These are phyloP conservation scores for Metschnikowia cerradonensis DNA, from an alignment of 805 yeast species.

Conservation along the genomic window DNA sequence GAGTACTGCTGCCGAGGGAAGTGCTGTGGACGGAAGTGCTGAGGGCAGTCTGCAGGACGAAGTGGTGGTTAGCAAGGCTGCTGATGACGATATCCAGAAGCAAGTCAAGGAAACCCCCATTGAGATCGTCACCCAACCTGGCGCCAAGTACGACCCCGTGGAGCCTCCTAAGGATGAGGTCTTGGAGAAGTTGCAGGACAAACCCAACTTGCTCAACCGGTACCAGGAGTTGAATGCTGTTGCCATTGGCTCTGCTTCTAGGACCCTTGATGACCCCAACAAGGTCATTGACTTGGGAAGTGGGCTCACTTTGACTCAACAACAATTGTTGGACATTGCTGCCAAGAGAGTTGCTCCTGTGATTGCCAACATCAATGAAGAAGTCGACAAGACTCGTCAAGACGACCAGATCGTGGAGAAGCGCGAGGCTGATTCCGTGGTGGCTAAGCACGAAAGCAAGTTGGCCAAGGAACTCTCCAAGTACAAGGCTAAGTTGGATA, in stretches of 20 bases:
- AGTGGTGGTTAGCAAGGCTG: constrained; percentile 4
- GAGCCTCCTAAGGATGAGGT: constrained; percentile 33
- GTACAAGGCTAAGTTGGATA: constrained; percentile 34
- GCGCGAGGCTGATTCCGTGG: constrained; percentile 35
- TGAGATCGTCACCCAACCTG: constrained; percentile 32
- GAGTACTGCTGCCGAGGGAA: background rate
- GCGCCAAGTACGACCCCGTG: constrained; percentile 32
- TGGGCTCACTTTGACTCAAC: constrained; percentile 51
- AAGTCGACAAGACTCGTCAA: constrained; percentile 41
- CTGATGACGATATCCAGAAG: constrained; percentile 28
- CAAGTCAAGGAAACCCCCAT: constrained; percentile 29
- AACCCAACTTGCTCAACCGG: constrained; percentile 46
- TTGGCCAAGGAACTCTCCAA: constrained; percentile 35
- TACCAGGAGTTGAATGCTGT: constrained; percentile 48
- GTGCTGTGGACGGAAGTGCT: background rate
- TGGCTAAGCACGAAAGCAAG: constrained; percentile 31
- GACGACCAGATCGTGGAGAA: constrained; percentile 43
- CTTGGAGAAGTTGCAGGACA: constrained; percentile 38
- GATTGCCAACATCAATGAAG: constrained; percentile 46
- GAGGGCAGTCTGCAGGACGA: background rate
- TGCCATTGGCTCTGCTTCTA: constrained; percentile 44
- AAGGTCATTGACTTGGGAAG: constrained; percentile 50
- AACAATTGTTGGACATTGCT: constrained; percentile 53
- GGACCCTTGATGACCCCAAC: constrained; percentile 46
- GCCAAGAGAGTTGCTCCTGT: constrained; percentile 54